Evolutionary conservation across 768 basidiomycete genomes (phyloP).

Genomic region (Leucocoprinus birnbaumii): DNA sequence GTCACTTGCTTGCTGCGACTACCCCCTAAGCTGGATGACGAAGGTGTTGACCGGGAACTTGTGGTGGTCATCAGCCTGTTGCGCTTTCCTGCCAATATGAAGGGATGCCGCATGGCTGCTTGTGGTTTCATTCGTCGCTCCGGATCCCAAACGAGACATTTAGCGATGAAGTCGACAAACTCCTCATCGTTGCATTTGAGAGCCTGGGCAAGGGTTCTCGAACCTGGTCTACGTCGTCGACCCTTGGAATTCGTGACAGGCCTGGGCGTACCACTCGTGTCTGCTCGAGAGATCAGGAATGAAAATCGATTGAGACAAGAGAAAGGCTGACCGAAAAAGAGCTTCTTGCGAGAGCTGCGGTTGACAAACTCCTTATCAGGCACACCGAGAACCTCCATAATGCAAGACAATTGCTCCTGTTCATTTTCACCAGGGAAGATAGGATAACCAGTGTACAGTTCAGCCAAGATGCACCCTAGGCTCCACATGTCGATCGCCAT

Average conservation of each 20-base stretch:
- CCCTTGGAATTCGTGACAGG: conserved; percentile 97
- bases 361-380: conserved; percentile 96
- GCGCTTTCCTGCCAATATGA: conserved; percentile 63
- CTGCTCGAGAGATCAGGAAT: conserved; percentile 36
- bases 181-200: conserved; percentile 91
- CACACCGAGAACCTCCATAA: conserved; percentile 97
- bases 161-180: conserved; percentile 95
- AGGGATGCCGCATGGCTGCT: conserved; percentile 88
- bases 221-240: conserved; percentile 84
- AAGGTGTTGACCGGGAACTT: conserved; percentile 52
- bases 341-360: conserved; percentile 86
- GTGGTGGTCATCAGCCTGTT: conserved; percentile 40
- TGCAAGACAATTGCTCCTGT: conserved; percentile 96
- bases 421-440: conserved; percentile 99
- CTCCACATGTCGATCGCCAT: conserved; percentile 99
- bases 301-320: conserved; percentile 11
- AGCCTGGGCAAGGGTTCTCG: conserved; percentile 86
- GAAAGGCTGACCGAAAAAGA: conserved; percentile 84
- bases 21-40: conserved; percentile 54
- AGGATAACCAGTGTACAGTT: conserved; percentile 95
- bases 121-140: conserved; percentile 94
- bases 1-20: conserved; percentile 50
- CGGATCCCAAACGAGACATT: conserved; percentile 98
- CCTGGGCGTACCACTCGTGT: conserved; percentile 89
- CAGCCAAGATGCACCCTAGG: conserved; percentile 95